Base-by-base conservation (phyloP, 192 early-diverging fungal species). In the Lobosporangium transversale region DNA sequence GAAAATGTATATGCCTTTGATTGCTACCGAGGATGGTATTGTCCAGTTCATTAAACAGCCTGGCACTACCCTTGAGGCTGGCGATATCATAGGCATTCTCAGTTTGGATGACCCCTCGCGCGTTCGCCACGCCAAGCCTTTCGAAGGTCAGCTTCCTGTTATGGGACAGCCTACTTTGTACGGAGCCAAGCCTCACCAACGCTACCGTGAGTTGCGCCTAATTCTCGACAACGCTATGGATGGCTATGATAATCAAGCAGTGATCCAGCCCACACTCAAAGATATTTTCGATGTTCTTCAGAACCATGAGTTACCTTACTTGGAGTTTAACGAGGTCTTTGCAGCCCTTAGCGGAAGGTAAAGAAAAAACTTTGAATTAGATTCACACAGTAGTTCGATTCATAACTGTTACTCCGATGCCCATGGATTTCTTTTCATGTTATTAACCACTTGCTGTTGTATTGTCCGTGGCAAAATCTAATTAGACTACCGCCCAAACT, bases 1-100 rank as follows among this genome's bases (percentile, higher is more conserved):
- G 97, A 99, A 99, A 86, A 99, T 99, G 97, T 97, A 97, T 84
- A 99, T 99, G 97, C 95, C 97, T 54, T 83, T 99, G 69, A 84
- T 96, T 23, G 94, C 96, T 32, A 79, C 87, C 27, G 95, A 98
- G 71, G 92, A 92, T 81, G 97, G 97, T 53, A 81, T 94, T 17
- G 92, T 97, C 42, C 90, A 92, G 78, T 92, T 94, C 74, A 89
- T 89, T 68, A 94, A 95, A 70, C 96, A 94, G 70, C 88, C 93
- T 17, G 94, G 94, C 36, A 88, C 92, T 42, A 81, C 93, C 7
- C 83, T 99, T 29, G 83, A 89, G 8, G 89, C 92, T 32, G 97
- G 96, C 66, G 97, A 99, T 70, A 90, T 99, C 52, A 92, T 99
- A 66, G 97, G 93, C 64, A 88, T 89, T 49, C 84, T 99, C 59